A percentile compares a stretch with the other conserved stretches of the same genome.
Conservation (phyloP, 331 rosid species). For the Cydonia oblonga region DNA sequence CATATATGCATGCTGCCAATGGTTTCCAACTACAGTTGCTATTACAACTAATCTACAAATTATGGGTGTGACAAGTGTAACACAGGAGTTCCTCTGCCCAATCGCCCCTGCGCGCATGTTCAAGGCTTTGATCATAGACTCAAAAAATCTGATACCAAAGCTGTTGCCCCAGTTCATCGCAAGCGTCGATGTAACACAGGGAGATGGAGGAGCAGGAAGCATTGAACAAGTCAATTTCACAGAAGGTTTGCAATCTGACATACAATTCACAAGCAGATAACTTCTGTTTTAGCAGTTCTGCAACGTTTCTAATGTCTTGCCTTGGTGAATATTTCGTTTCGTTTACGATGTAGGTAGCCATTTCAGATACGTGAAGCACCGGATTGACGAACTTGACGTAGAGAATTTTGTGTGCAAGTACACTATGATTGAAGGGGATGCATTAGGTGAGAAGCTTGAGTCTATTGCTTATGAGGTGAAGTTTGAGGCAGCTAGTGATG, state of each 20-base stretch:
- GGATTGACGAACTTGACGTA: conserved; percentile 46
- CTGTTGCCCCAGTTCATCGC: conserved; percentile 56
- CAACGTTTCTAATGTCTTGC: not conserved
- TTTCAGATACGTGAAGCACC: conserved; percentile 47
- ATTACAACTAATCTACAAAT: not conserved
- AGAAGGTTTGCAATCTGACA: conserved; percentile 24
- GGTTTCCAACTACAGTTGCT: not conserved
- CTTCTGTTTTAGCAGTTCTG: not conserved
- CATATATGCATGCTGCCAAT: not conserved
- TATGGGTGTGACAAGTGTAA: conserved; percentile 41
- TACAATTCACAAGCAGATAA: not conserved
- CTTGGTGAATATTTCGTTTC: not conserved
- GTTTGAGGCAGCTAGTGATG: conserved; percentile 48
- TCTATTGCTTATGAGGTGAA: conserved; percentile 55
- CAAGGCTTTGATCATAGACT: conserved; percentile 55
- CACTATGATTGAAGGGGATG: conserved; percentile 65
- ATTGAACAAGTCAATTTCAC: conserved; percentile 69
- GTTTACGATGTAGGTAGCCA: conserved; percentile 28
- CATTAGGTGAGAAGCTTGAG: conserved; percentile 59
- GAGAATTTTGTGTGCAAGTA: conserved; percentile 50
- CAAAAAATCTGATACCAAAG: conserved; percentile 47
- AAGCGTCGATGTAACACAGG: conserved; percentile 38
- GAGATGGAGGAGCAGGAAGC: conserved; percentile 66
- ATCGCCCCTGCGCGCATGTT: conserved; percentile 47
- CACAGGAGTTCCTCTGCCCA: conserved; percentile 38